Evolutionary conservation across 768 basidiomycete species (phyloP), one percentile per base, ranked within the genome.

Genomic region (Tulasnella sp.): DNA sequence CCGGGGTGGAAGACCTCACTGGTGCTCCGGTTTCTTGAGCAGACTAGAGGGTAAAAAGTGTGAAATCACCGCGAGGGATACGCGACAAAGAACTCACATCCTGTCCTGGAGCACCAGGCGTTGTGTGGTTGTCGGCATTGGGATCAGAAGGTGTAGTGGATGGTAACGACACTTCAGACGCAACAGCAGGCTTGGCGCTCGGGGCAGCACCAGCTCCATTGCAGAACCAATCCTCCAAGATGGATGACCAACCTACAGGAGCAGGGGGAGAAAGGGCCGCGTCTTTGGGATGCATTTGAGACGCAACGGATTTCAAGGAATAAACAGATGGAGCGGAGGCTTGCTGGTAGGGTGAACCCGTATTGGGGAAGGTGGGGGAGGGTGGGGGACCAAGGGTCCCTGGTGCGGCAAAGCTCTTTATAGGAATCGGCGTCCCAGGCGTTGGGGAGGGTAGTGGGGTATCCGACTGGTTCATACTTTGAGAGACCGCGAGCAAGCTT

Each of bases 21-120:
- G 74, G 68, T 25, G 78, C 62, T 4, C 70, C 72, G 57, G 69
- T 69, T 6, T 75, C 71, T 6, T 69, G 69, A 45, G 75, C 70
- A 41, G 75, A 70, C 49, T 77, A 74, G 70, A 69, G 8, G 72
- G 68, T 25, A 72, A 68, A n/a, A 70, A 66, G 43, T 70, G 65
- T 31, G 12, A 35, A 21, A 25, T 49, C 57, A 32, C 59, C 31
- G 50, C 31, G 32, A 19, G 6, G 32, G 7, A 7, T 7, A 52
- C 32, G 25, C 4, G 9, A 5, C 50, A 58, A 37, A 29, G 41
- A 12, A 6, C 36, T 51, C 31, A 46, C 31, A n/a, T 54, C n/a
- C 42, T 29, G 51, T 25, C 11, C 7, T 31, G 36, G 27, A n/a
- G 46, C 19, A 32, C 7, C 21, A 19, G 45, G 27, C 0, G 3